Evolutionary conservation across 1,139 yeast species (phyloP).

Genomic region (Tardiomyces depauwii): DNA sequence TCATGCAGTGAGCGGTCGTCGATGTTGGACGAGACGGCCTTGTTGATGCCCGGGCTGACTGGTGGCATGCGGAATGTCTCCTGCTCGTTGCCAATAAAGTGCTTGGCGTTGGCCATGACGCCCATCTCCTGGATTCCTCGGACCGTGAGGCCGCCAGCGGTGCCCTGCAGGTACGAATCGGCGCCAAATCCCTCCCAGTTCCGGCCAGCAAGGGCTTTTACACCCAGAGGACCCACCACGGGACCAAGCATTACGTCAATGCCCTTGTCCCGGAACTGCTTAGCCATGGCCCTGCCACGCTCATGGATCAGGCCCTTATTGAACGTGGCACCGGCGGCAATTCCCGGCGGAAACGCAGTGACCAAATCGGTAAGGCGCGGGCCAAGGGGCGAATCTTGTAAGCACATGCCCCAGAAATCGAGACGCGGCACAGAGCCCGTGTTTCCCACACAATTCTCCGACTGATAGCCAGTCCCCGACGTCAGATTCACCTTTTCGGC

Average conservation of each 20-base stretch:
- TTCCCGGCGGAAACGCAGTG: conserved; percentile 48
- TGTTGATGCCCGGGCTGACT: conserved; percentile 2
- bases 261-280: conserved; percentile 46
- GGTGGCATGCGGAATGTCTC: conserved; percentile 37
- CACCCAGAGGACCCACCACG: conserved; percentile 51
- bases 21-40: conserved; percentile 31
- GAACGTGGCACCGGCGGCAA: conserved; percentile 50
- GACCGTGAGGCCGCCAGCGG: conserved; percentile 41
- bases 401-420: conserved; percentile 44
- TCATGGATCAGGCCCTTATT: conserved; percentile 41
- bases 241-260: conserved; percentile 56
- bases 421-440: conserved; percentile 50
- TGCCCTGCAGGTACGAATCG: conserved; percentile 53
- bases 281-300: conserved; percentile 48
- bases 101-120: conserved; percentile 44
- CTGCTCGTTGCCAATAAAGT: conserved; percentile 52
- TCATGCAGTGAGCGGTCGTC: conserved; percentile 58
- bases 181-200: conserved; percentile 60
- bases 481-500: conserved; percentile 52
- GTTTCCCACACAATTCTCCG: conserved; percentile 55
- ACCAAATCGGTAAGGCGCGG: conserved; percentile 47
- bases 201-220: conserved; percentile 52
- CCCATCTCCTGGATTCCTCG: conserved; percentile 51
- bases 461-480: conserved; percentile 59
- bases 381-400: conserved; percentile 59